Evolutionary conservation across 371 early-diverging fungal species (phyloP).

Genomic region (Catenaria anguillulae): DNA sequence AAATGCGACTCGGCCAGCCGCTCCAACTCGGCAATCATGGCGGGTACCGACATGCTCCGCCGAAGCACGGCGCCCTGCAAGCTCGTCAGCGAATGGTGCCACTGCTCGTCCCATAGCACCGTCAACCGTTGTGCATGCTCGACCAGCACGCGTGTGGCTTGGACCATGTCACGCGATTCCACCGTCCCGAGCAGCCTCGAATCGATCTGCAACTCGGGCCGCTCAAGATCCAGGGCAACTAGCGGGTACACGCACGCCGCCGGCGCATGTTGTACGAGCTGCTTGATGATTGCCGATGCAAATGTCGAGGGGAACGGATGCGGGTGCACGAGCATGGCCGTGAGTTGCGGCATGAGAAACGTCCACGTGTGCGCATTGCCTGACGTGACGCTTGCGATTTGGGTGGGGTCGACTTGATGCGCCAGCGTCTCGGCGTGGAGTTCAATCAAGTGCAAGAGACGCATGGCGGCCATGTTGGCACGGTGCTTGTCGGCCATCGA

Average conservation of each 20-base stretch:
- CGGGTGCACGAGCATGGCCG: conserved; percentile 54
- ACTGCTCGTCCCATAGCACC: conserved; percentile 68
- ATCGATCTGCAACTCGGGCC: conserved; percentile 21
- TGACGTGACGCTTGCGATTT: no score
- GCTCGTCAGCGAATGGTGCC: conserved; percentile 50
- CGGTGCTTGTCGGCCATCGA: no score
- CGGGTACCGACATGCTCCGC: conserved; percentile 36
- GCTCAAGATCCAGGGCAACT: conserved; percentile 35
- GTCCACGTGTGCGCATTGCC: no score
- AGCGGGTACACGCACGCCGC: conserved; percentile 53
- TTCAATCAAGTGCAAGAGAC: no score
- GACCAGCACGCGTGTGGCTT: conserved; percentile 39
- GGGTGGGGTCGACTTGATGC: no score
- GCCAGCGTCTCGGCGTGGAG: no score
- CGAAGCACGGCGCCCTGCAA: conserved; percentile 43
- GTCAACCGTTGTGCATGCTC: conserved; percentile 56
- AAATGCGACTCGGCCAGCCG: conserved; percentile 20
- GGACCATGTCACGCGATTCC: conserved; percentile 29
- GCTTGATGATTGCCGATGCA: conserved; percentile 33
- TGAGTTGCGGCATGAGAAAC: conserved; percentile 60
- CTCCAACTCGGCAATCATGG: conserved; percentile 32
- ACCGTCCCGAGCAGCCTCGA: conserved; percentile 24
- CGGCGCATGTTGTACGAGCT: conserved; percentile 45
- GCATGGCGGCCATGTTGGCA: no score
- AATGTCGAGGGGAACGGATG: conserved; percentile 33